Conservation (phyloP, 139 green algal genomes). For the Chlorella sp. region DNA sequence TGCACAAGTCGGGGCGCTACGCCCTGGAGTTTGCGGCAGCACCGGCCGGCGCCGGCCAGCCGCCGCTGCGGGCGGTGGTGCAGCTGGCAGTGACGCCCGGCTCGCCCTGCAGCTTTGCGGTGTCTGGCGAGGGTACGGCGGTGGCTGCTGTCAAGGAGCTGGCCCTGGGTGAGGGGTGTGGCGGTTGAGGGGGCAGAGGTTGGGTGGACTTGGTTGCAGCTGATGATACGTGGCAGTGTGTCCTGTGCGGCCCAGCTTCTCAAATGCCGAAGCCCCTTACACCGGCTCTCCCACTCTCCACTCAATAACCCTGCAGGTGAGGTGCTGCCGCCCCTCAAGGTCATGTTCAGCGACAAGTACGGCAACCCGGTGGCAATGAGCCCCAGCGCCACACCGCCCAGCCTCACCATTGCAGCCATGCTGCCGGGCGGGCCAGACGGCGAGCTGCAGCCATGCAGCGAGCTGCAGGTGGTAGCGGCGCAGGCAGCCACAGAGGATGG, state of each 20-base stretch:
- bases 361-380: slow-evolving; percentile 58
- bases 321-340: slow-evolving; percentile 62
- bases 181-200: not conserved
- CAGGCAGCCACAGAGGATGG: slow-evolving; percentile 33
- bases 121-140: slow-evolving; percentile 63
- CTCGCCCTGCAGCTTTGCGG: slow-evolving; percentile 39
- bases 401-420: not conserved
- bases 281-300: not conserved
- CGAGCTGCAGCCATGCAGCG: slow-evolving; percentile 37
- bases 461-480: slow-evolving; percentile 32
- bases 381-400: not conserved
- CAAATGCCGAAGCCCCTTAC: too few species aligned
- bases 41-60: slow-evolving; percentile 52
- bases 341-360: slow-evolving; percentile 59
- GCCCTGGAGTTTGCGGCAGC: slow-evolving; percentile 65
- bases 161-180: slow-evolving; percentile 52
- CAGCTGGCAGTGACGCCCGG: slow-evolving; percentile 57
- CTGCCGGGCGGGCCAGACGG: not conserved
- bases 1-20: slow-evolving; percentile 55
- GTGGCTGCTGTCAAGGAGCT: slow-evolving; percentile 48
- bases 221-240: too few species aligned
- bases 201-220: not conserved
- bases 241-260: too few species aligned
- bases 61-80: slow-evolving; percentile 21
- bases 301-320: slow-evolving; percentile 31